phyloP scores from a whole-genome alignment of 2,329 filamentous ascomycete species.

The Calonectria hawksworthii region DNA sequence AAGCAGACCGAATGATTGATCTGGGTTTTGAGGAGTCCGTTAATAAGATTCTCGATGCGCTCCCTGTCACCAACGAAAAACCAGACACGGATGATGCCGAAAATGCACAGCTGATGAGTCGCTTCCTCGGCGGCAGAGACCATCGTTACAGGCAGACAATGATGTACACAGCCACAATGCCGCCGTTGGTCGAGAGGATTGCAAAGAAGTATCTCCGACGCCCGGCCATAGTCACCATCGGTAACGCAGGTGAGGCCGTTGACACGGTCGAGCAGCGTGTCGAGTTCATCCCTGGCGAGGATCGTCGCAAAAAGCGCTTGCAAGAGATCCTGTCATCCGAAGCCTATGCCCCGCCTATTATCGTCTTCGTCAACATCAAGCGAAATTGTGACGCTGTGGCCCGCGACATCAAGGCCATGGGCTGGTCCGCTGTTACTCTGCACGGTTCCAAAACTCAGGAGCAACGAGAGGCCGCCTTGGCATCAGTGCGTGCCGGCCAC shows the following conservation, averaged over 20 bases:
- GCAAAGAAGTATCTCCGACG: constrained; percentile 96
- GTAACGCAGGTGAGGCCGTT: constrained; percentile 94
- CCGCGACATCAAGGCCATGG: constrained; percentile 93
- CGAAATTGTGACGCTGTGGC: constrained; percentile 97
- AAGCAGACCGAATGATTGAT: constrained; percentile 99
- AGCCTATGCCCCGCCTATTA: constrained; percentile 90
- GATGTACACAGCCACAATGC: constrained; percentile 99
- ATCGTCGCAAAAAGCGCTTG: constrained; percentile 97
- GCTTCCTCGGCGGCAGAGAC: constrained; percentile 80
- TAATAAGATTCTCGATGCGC: constrained; percentile 95
- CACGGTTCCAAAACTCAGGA: constrained; percentile 98
- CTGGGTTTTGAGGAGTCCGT: constrained; percentile 97
- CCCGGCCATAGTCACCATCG: constrained; percentile 94
- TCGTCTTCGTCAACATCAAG: constrained; percentile 99
- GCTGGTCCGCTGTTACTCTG: constrained; percentile 89
- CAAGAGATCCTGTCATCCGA: constrained; percentile 86
- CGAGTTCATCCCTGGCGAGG: constrained; percentile 90
- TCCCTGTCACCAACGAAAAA: constrained; percentile 94
- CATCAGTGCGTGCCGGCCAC: constrained; percentile 83
- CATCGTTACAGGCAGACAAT: constrained; percentile 92
- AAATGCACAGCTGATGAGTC: constrained; percentile 86
- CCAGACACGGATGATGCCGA: constrained; percentile 95
- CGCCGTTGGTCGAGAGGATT: constrained; percentile 90
- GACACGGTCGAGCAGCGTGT: constrained; percentile 98
- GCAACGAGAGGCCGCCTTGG: constrained; percentile 93